Percentiles rank a stretch among this genome's conserved stretches.
These are phyloP conservation scores for Russula griseocarnosa DNA, from an alignment of 768 basidiomycete species.

Conservation along the genomic window DNA sequence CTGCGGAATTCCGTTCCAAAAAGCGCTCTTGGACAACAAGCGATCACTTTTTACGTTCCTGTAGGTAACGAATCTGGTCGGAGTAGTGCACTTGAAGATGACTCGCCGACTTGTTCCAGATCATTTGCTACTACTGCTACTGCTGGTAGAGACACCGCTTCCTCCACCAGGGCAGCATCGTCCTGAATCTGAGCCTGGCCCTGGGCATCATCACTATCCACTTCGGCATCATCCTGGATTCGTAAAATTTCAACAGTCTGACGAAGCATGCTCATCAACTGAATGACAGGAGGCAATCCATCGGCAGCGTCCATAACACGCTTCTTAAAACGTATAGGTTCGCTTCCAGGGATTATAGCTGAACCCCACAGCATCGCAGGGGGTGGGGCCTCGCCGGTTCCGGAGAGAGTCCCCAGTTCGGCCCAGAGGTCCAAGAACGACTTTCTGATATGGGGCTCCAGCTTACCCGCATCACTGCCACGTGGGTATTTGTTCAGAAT, in stretches of 20 bases:
- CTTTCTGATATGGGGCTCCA: neutral
- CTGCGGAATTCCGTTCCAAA: too few species aligned
- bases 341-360: neutral
- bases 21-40: too few species aligned
- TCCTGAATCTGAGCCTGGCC: neutral
- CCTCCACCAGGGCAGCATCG: neutral
- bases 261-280: constrained; percentile 17
- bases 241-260: neutral
- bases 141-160: neutral
- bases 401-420: neutral
- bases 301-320: neutral
- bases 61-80: too few species aligned
- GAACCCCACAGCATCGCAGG: neutral
- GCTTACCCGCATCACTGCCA: neutral
- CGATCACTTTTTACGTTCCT: too few species aligned
- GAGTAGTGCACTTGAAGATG: neutral
- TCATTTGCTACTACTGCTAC: too few species aligned
- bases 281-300: neutral
- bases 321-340: constrained; percentile 1
- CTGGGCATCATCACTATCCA: neutral
- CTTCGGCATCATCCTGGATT: neutral
- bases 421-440: constrained; percentile 8
- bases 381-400: neutral
- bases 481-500: neutral
- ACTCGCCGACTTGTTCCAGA: too few species aligned